Percentiles rank a stretch among this genome's conserved stretches.
Evolutionary conservation across 2,329 filamentous ascomycete genomes (phyloP).

Genomic region (Aspergillus calidoustus): DNA sequence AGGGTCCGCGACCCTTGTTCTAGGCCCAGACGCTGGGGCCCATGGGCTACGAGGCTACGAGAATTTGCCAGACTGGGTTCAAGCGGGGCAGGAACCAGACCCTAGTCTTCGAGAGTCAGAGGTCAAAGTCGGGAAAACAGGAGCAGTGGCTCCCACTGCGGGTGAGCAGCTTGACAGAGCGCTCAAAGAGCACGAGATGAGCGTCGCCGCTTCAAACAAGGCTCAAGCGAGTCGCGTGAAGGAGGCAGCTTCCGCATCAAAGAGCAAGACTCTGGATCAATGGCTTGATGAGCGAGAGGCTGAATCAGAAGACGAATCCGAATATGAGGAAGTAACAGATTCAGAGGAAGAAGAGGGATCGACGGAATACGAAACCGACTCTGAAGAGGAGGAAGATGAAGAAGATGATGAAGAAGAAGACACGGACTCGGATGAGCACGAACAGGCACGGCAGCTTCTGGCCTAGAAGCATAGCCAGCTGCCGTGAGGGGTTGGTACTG

Average conservation of each 20-base stretch:
- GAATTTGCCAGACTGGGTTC: constrained; percentile 81
- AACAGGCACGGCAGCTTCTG: constrained; percentile 31
- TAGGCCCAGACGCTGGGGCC: constrained; percentile 75
- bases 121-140: constrained; percentile 41
- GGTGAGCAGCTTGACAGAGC: constrained; percentile 49
- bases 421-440: constrained; percentile 52
- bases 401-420: constrained; percentile 52
- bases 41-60: constrained; percentile 80
- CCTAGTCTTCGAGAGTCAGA: constrained; percentile 69
- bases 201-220: constrained; percentile 25
- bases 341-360: constrained; percentile 55
- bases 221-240: constrained; percentile 21
- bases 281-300: constrained; percentile 75
- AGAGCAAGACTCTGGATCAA: constrained; percentile 84
- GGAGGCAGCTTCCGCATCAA: constrained; percentile 38
- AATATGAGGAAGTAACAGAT: constrained; percentile 56
- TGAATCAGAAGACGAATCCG: constrained; percentile 57
- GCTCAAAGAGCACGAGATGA: constrained; percentile 46
- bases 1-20: constrained; percentile 82
- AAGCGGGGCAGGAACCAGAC: constrained; percentile 78
- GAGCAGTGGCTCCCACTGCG: constrained; percentile 40
- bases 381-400: constrained; percentile 47
- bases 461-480: constrained; percentile 1
- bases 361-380: constrained; percentile 56
- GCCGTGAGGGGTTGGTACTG: not conserved